Evolutionary conservation across 106 monocot species (phyloP).

Genomic region (Cymbidium sinense): DNA sequence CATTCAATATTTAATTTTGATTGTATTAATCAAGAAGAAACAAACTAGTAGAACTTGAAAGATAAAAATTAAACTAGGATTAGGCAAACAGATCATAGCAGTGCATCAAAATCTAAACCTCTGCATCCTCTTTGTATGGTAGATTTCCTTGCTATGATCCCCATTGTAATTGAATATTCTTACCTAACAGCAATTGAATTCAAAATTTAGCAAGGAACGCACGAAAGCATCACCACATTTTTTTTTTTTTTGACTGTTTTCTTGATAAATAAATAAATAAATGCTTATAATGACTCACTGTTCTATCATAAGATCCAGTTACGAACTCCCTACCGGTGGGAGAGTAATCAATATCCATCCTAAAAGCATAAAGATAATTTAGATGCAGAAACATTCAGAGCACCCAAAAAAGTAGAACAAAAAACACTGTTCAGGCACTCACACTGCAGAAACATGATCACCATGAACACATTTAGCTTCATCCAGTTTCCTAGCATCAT

Average conservation of each 20-base stretch:
- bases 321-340: slow-evolving; percentile 98
- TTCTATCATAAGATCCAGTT: slow-evolving; percentile 98
- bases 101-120: slow-evolving; percentile 39
- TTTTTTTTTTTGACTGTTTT: neutral
- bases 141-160: slow-evolving; percentile 88
- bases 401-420: neutral
- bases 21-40: neutral
- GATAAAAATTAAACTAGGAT: neutral
- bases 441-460: slow-evolving; percentile 99
- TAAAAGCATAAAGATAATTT: slow-evolving; percentile 22
- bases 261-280: neutral
- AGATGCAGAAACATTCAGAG: neutral
- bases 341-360: slow-evolving; percentile 99
- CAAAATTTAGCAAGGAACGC: neutral
- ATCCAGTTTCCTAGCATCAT: slow-evolving; percentile 82
- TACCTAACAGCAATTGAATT: slow-evolving; percentile 46
- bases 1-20: neutral
- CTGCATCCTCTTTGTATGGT: slow-evolving; percentile 99
- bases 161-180: slow-evolving; percentile 88
- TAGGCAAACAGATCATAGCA: neutral
- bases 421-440: slow-evolving; percentile 21
- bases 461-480: slow-evolving; percentile 93
- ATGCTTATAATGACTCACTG: slow-evolving; percentile 36
- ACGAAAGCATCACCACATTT: neutral
- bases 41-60: neutral